Evolutionary conservation across 495 filamentous ascomycete genomes (phyloP).

Genomic region (Aspergillus indologenus): DNA sequence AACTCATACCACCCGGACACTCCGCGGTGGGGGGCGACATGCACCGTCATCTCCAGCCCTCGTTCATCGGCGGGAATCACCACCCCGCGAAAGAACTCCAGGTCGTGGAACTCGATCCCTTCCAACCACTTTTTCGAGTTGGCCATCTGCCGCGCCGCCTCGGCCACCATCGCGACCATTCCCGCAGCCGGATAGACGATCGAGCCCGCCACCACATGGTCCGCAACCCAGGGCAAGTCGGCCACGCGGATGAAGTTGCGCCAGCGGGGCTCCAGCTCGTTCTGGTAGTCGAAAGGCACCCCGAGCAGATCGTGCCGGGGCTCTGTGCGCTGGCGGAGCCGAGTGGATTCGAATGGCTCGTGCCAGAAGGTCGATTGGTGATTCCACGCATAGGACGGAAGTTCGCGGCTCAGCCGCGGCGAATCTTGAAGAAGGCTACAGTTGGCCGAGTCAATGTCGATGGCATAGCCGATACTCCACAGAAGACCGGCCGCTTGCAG

Average conservation of each 20-base stretch:
- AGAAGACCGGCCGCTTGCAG: conserved; percentile 36
- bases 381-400: conserved; percentile 35
- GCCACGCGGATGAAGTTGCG: conserved; percentile 27
- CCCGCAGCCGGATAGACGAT: conserved; percentile 30
- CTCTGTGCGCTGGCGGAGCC: conserved; percentile 23
- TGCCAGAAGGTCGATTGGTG: conserved; percentile 15
- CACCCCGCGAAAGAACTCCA: too few relatives aligned
- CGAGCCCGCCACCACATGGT: conserved; percentile 26
- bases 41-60: too few relatives aligned
- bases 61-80: too few relatives aligned
- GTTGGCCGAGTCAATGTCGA: conserved; percentile 28
- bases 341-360: conserved; percentile 37
- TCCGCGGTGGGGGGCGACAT: too few relatives aligned
- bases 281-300: conserved; percentile 24
- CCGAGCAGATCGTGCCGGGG: conserved; percentile 45
- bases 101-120: too few relatives aligned
- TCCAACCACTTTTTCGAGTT: too few relatives aligned
- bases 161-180: conserved; percentile 13
- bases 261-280: conserved; percentile 27
- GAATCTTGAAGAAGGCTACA: conserved; percentile 12
- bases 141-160: neutral
- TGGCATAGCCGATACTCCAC: conserved; percentile 28
- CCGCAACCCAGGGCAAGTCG: conserved; percentile 36
- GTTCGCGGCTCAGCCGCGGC: conserved; percentile 26
- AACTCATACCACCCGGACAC: too few relatives aligned